phyloP scores from a whole-genome alignment of 169 alveolate species.

The Babesia divergens region DNA sequence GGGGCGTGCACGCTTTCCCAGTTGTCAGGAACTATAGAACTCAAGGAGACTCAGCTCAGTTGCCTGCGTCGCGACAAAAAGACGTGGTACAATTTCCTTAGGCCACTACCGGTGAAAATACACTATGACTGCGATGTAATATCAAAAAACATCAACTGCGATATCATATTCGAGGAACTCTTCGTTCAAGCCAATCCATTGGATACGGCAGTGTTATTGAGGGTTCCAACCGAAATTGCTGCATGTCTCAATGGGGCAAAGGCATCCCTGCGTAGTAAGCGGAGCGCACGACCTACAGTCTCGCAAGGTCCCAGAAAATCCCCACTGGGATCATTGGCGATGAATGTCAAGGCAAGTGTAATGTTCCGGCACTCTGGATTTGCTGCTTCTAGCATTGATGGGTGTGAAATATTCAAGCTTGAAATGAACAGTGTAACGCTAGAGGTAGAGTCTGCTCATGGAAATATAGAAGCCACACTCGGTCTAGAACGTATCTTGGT shows the following conservation, averaged over 20 bases:
- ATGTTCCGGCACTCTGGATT: constrained; percentile 62
- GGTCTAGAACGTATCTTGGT: constrained; percentile 43
- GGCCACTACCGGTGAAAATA: constrained; percentile 63
- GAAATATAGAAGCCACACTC: background rate
- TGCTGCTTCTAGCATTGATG: constrained; percentile 30
- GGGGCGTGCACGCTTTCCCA: constrained; percentile 73
- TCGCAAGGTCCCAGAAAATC: background rate
- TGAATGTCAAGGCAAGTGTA: constrained; percentile 36
- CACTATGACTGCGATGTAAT: constrained; percentile 40
- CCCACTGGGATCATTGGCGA: background rate
- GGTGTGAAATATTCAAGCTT: constrained; percentile 47
- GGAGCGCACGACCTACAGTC: background rate
- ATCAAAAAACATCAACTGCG: constrained; percentile 16
- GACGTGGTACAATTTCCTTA: constrained; percentile 36
- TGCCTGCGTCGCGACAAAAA: constrained; percentile 24
- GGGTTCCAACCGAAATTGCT: constrained; percentile 72
- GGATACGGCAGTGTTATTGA: constrained; percentile 73
- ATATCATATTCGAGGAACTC: constrained; percentile 71
- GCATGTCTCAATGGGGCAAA: constrained; percentile 12
- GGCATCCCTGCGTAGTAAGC: background rate
- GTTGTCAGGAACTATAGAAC: constrained; percentile 73
- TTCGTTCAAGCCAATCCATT: constrained; percentile 79
- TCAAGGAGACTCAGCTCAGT: constrained; percentile 80
- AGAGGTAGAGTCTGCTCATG: constrained; percentile 12
- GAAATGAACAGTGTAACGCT: constrained; percentile 57